Base-by-base conservation (phyloP, 495 filamentous ascomycete genomes). In the Aspergillus mulundensis region DNA sequence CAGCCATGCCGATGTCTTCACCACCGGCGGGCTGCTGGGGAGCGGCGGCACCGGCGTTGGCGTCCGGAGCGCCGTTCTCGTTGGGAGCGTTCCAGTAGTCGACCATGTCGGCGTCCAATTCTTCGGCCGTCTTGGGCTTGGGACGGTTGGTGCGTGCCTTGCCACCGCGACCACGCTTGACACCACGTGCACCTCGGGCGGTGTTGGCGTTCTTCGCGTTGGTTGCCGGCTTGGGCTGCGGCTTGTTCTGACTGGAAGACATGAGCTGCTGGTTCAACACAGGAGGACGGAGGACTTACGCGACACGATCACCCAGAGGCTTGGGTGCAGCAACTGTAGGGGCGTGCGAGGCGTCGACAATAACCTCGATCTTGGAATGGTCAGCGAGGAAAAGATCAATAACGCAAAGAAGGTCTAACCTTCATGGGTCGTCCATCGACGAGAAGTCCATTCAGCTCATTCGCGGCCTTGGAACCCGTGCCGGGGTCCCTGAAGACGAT, bases 371-470 rank as follows among this genome's bases (percentile, higher is more conserved):
- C 91, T 66, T 36, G 74, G 48, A 52, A 28, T 34, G 7, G 48
- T 60, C 45, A 57, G 54, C 14, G 10, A 12, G 12, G 11, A 25
- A 6, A 24, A 42, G n/a, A 34, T 21, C 1, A 5, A 11, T 25
- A 14, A n/a, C 28, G 12, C 1, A 7, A 24, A 16, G 18, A 19
- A 11, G 15, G 42, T 21, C 72, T 50, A 74, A 94, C 91, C 85
- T 91, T 96, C 80, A 98, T 92, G 7, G 91, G 89, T 48, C 85
- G 83, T 57, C 85, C 84, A 70, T 98, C 94, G 50, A 98, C 89
- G 16, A 90, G 81, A 51, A 96, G 81, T 53, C 90, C 90, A 63
- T 97, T 94, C 54, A 93, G 77, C n/a, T 83, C 79, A 62, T 84
- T 80, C 53, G 87, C 84, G 24, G 95, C 94, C 70, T 91, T 89